phyloP scores from a whole-genome alignment of 2,329 filamentous ascomycete genomes.

The Cladosporium austrohemisphaericum region DNA sequence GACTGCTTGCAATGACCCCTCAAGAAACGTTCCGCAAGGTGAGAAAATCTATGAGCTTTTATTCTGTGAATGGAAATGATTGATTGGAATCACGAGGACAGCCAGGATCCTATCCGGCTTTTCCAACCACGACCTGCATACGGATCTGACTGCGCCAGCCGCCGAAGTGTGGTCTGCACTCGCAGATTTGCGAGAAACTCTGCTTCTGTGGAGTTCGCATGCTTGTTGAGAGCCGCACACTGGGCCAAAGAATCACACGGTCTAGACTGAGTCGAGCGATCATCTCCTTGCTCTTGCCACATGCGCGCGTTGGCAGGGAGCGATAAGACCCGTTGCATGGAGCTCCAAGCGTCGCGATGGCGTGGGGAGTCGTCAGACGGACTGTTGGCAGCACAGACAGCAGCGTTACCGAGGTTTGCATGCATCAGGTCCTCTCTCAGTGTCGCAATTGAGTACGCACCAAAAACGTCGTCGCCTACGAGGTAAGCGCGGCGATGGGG shows the following conservation, averaged over 20 bases:
- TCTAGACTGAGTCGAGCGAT: too few species aligned
- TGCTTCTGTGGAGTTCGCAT: background rate
- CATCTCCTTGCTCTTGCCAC: background rate
- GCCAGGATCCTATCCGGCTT: background rate
- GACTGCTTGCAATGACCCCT: background rate
- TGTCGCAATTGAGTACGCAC: slow-evolving; percentile 6
- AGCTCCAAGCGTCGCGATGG: slow-evolving; percentile 6
- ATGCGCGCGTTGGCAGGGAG: slow-evolving; percentile 4
- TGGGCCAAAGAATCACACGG: background rate
- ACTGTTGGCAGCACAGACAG: background rate
- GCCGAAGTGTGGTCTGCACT: background rate
- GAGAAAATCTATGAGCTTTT: background rate
- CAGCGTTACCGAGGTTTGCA: background rate
- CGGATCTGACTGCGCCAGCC: background rate
- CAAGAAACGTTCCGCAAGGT: background rate
- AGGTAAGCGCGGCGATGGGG: slow-evolving; percentile 12
- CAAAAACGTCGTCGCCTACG: slow-evolving; percentile 9
- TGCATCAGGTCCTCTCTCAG: background rate
- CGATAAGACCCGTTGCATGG: background rate
- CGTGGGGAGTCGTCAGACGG: background rate
- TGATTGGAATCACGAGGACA: background rate
- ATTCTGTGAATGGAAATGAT: background rate
- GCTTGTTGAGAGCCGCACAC: background rate
- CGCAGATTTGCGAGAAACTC: background rate
- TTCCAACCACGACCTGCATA: background rate